Conservation (phyloP, 1,139 yeast species). For the Geotrichum fermentans region DNA sequence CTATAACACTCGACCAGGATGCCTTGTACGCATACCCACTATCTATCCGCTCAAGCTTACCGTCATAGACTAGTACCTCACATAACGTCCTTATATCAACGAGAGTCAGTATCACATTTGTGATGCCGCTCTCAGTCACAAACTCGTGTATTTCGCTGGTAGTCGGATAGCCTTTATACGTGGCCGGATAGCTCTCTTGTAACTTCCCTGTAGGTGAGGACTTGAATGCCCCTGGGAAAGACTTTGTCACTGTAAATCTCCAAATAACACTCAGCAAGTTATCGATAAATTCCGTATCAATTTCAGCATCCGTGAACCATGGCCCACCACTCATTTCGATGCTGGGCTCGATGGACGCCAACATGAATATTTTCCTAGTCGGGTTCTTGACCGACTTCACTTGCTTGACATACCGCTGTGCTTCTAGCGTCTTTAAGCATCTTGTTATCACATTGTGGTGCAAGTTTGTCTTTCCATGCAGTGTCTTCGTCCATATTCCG, state of each 20-base stretch:
- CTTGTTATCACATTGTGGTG: slow-evolving; percentile 89
- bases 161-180: slow-evolving; percentile 60
- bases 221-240: slow-evolving; percentile 50
- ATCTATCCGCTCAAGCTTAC: slow-evolving; percentile 63
- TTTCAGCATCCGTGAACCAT: slow-evolving; percentile 95
- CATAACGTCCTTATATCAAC: slow-evolving; percentile 77
- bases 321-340: slow-evolving; percentile 98
- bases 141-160: slow-evolving; percentile 70
- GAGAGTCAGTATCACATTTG: slow-evolving; percentile 71
- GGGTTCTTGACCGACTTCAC: slow-evolving; percentile 92
- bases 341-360: slow-evolving; percentile 87
- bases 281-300: slow-evolving; percentile 90
- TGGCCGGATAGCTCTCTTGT: slow-evolving; percentile 47
- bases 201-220: slow-evolving; percentile 20
- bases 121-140: slow-evolving; percentile 67
- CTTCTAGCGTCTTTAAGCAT: slow-evolving; percentile 77
- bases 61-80: slow-evolving; percentile 84
- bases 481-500: slow-evolving; percentile 90
- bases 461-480: slow-evolving; percentile 82
- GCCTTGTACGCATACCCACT: slow-evolving; percentile 40
- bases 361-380: slow-evolving; percentile 94
- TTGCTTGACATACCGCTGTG: slow-evolving; percentile 79
- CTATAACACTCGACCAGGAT: slow-evolving; percentile 53
- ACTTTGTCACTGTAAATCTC: slow-evolving; percentile 71
- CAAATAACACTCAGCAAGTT: slow-evolving; percentile 78